A percentile compares a stretch with the other conserved stretches of the same genome.
These are phyloP conservation scores for Elaeis oleifera DNA, from an alignment of 202 grass and related monocot species.

Conservation along the genomic window DNA sequence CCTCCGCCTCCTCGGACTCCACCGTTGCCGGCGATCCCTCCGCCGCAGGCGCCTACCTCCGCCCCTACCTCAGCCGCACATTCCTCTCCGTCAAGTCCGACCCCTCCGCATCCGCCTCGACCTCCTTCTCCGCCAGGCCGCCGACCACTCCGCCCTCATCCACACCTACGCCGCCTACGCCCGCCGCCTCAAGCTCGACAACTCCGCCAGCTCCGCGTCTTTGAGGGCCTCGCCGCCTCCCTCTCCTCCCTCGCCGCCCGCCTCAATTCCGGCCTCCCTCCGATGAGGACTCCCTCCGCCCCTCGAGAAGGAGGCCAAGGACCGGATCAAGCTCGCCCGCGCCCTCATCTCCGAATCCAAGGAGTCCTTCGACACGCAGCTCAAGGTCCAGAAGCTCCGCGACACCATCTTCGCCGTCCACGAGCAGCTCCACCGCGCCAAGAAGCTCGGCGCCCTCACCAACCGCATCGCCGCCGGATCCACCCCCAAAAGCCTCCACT, in stretches of 20 bases:
- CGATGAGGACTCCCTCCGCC: conserved; percentile 29
- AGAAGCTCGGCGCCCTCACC: conserved; percentile 56
- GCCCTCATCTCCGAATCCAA: conserved; percentile 70
- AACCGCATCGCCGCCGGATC: conserved; percentile 69
- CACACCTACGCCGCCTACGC: conserved; percentile 63
- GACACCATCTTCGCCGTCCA: conserved; percentile 88
- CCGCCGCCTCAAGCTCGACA: conserved; percentile 48
- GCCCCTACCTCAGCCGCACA: neutral
- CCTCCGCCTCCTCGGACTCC: neutral
- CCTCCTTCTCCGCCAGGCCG: conserved; percentile 48
- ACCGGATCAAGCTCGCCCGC: conserved; percentile 66
- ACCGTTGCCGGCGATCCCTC: too few species aligned
- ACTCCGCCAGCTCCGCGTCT: conserved; percentile 60
- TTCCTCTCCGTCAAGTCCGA: conserved; percentile 1
- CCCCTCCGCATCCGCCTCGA: conserved; percentile 31
- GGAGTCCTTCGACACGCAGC: conserved; percentile 78
- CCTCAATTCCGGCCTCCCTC: conserved; percentile 33
- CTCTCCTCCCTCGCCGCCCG: conserved; percentile 54
- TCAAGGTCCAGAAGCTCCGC: conserved; percentile 94
- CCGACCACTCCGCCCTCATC: conserved; percentile 65
- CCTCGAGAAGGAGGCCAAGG: conserved; percentile 51
- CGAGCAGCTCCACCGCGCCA: conserved; percentile 66
- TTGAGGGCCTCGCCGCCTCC: conserved; percentile 41
- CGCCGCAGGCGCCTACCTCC: neutral
- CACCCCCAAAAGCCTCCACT: conserved; percentile 92